Base-by-base conservation (phyloP, 345 rosid species). In the Citrus reticulata region DNA sequence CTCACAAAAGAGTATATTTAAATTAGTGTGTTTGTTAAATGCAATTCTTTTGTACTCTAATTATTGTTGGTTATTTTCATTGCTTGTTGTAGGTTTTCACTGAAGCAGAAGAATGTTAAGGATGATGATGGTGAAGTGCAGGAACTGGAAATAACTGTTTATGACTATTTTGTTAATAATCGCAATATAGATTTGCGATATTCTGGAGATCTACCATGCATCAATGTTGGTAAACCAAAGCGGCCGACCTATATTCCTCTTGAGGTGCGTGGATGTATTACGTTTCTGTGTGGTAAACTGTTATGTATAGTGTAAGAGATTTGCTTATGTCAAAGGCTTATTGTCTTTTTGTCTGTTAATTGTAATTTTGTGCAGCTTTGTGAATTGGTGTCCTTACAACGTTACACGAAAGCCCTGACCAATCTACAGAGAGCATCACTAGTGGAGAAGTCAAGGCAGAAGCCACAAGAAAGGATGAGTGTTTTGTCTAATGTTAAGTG, bases 401-500 rank as follows among this genome's bases (percentile, higher is more conserved):
- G 99, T 4, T 95, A 95, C 80, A 92, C 97, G 19, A 95, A 93
- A 83, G 86, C 98, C 1, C 91, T 95, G n/a, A 75, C 87, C 32
- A 84, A 81, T 29, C 77, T 89, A 20, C 99, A 95, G 80, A 92
- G 95, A 81, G 84, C 98, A 81, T 82, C 97, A 3, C 82, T 95
- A 58, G 98, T 92, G 35, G 99, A 93, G 79, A 93, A 91, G 73
- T 95, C 99, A 25, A 90, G 99, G 82, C 98, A 95, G 85, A 95
- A 90, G 87, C 99, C 99, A 49, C 91, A 80, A 58, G 98, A 95
- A 71, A 90, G 98, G 81, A 95, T 95, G 98, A 55, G n/a, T 57
- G 85, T 75, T 27, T 85, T 93, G 77, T 86, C 97, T 34, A 84
- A 84, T 74, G 98, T 95, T 19, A 85, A 7, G 90, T 81, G 22